Base-by-base conservation (phyloP, 768 basidiomycete species). In the Lyophyllum semitale region DNA sequence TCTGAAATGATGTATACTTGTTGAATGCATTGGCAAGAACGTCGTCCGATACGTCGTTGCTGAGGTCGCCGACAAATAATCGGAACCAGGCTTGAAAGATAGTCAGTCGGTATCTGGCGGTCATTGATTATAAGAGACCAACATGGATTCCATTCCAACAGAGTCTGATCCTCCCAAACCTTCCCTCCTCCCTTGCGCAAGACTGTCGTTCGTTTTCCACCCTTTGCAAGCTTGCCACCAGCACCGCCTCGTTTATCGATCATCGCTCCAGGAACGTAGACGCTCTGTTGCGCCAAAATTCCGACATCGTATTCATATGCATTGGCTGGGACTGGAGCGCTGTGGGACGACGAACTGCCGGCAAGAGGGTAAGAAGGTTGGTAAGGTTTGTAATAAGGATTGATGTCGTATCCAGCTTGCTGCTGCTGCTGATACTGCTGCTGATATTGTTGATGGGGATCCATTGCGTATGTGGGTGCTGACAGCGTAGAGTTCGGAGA, bases 91-190 rank as follows among this genome's bases (percentile, higher is more conserved):
- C 95, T 96, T 7, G 53, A 40, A 38, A 41, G 40, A 0, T 64
- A 62, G 59, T 62, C 38, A 52, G 58, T 62, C 38, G 51, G 58
- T 43, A 30, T 32, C 55, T 30, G 15, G 50, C 17, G 8, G 22
- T 33, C 43, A 30, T 9, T 45, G 44, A 45, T n/a, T 51, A 47
- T 2, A 26, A 23, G n/a, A n/a, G 26, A 79, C 91, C 61, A 67
- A 97, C 95, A 85, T 49, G 96, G 91, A 74, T 93, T 97, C 97
- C 97, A 99, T 63, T 99, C 97, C 13, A 98, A 73, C 53, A 99
- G 77, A 3, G 94, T 97, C 73, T 93, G 93, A 69, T 99, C 97
- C 71, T 99, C 97, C 97, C 97, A 99, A 22, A 92, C 88, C 75
- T 94, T 95, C 30, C 97, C 97, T 51, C 83, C 96, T 5, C 95